Evolutionary conservation across 352 stramenopile species (phyloP).

Genomic region (Pythium apleroticum): DNA sequence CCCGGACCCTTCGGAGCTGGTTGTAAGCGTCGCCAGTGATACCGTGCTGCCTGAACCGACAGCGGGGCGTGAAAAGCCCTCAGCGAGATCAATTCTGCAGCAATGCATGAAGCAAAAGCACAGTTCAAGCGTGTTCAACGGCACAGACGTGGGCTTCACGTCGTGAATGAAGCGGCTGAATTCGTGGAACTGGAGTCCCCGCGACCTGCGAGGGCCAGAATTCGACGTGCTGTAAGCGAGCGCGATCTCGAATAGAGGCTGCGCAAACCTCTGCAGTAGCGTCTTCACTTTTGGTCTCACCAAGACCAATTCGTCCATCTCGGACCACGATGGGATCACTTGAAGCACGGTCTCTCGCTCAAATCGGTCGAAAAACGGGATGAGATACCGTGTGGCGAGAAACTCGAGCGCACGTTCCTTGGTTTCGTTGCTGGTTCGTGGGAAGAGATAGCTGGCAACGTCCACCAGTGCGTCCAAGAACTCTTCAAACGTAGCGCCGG

Average conservation of each 20-base stretch:
- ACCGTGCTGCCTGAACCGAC: not conserved
- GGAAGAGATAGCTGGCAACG: conserved; percentile 43
- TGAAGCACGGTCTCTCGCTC: conserved; percentile 10
- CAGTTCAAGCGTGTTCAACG: conserved; percentile 42
- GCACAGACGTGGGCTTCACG: conserved; percentile 42
- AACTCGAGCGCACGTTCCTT: conserved; percentile 44
- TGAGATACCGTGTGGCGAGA: conserved; percentile 35
- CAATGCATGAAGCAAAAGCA: conserved; percentile 61
- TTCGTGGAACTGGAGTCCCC: conserved; percentile 50
- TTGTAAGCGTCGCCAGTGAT: conserved; percentile 13
- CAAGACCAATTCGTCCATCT: conserved; percentile 40
- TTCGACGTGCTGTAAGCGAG: conserved; percentile 50
- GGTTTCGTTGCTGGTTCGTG: conserved; percentile 21
- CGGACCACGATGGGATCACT: conserved; percentile 34
- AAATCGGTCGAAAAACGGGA: conserved; percentile 36
- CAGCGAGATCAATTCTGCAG: conserved; percentile 32
- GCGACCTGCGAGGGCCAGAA: conserved; percentile 25
- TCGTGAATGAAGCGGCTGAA: conserved; percentile 53
- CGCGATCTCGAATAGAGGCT: conserved; percentile 42
- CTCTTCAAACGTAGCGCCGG: conserved; percentile 45
- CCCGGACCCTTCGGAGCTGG: not conserved
- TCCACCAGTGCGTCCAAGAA: conserved; percentile 65
- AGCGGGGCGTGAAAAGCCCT: conserved; percentile 1
- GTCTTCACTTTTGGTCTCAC: conserved; percentile 24
- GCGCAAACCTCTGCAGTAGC: conserved; percentile 45